Base-by-base conservation (phyloP, 371 early-diverging fungal genomes). In the Saksenaea oblongispora region DNA sequence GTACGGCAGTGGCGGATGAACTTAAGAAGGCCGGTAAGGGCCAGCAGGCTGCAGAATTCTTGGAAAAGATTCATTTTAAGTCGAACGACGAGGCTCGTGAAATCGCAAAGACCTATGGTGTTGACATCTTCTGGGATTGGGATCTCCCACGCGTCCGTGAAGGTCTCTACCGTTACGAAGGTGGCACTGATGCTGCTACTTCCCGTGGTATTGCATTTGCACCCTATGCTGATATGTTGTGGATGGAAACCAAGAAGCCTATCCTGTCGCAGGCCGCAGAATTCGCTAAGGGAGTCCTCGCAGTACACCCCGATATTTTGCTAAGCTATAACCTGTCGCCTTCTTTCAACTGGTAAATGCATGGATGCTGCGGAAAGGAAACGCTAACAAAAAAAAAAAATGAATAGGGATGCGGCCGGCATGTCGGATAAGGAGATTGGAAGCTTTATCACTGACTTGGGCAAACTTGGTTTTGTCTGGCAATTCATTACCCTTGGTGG, bases 401-500 rank as follows among this genome's bases (percentile, higher is more conserved):
- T 41, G 3, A 34, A 18, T 24, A 76, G 76, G 73, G 82, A 91
- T 74, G 92, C 96, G 27, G 96, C 99, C 31, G 98, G 98, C 61
- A 85, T 98, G 91, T 89, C 80, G 47, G 98, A 98, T 74, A 71
- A 87, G 17, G 90, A 97, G 72, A 96, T 98, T 83, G 81, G 86
- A 37, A 75, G 83, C 61, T 98, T 90, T 73, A 89, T 96, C 62
- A 72, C 69, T 11, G 87, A 92, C 60, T 83, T 98, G 24, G 97
- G 93, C 62, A 83, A 86, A 70, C 87, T 97, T 17, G 98, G 98
- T 11, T 98, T 97, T 76, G 87, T 85, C 36, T 98, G 98, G 98
- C 98, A 98, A 81, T 98, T 98, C 80, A 98, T 97, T 72, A 98
- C 99, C n/a, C 83, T 98, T 24, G 99, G 92, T 69, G 99, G 99